Evolutionary conservation across 2,329 filamentous ascomycete species (phyloP).

Genomic region (Rhynchosporium graminicola): DNA sequence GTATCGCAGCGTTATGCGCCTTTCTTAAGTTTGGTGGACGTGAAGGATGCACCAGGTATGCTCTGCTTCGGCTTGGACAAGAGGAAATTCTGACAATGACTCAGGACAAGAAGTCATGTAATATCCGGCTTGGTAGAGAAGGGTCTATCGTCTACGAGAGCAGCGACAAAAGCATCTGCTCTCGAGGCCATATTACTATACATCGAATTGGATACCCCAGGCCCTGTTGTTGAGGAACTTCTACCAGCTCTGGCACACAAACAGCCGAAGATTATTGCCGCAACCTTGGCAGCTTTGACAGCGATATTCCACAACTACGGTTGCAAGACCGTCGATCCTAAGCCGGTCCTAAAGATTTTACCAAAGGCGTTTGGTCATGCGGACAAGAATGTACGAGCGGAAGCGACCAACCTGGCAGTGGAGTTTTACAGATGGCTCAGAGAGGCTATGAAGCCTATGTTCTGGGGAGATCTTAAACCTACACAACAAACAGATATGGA

Average conservation of each 20-base stretch:
- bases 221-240: conserved; percentile 86
- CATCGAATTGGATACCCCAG: conserved; percentile 84
- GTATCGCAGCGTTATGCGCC: conserved; percentile 80
- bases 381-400: conserved; percentile 96
- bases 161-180: conserved; percentile 83
- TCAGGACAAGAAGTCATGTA: conserved; percentile 71
- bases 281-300: conserved; percentile 73
- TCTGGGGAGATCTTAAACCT: conserved; percentile 93
- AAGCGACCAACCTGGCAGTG: conserved; percentile 86
- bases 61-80: not conserved
- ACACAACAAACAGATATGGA: conserved; percentile 95
- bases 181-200: conserved; percentile 86
- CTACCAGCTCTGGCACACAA: conserved; percentile 83
- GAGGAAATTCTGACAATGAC: conserved; percentile 18
- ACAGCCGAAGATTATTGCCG: conserved; percentile 83
- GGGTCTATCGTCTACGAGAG: conserved; percentile 81
- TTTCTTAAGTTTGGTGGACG: conserved; percentile 90
- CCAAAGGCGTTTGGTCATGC: conserved; percentile 94
- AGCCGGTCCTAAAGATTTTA: conserved; percentile 82
- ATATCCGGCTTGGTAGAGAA: conserved; percentile 86
- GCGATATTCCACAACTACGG: conserved; percentile 92
- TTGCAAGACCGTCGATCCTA: conserved; percentile 90
- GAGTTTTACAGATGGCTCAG: conserved; percentile 97
- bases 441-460: conserved; percentile 97
- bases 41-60: conserved; percentile 71